Conservation (phyloP, 192 early-diverging fungal species). For the Cetraspora pellucida region DNA sequence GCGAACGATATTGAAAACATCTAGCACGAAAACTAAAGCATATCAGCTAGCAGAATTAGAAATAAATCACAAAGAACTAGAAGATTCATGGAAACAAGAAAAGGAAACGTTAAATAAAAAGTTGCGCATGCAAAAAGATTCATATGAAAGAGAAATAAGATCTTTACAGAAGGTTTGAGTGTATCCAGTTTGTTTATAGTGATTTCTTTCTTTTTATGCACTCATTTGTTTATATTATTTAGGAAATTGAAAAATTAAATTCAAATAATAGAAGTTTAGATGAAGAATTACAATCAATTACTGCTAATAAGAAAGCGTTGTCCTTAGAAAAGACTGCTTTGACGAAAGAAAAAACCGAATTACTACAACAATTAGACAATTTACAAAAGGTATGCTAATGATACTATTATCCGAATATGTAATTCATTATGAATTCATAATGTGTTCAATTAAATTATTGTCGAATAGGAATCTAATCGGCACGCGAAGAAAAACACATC, state of each 20-base stretch:
- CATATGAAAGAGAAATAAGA: conserved; percentile 24
- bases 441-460: not conserved
- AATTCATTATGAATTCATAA: not conserved
- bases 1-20: no score
- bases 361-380: conserved; percentile 27
- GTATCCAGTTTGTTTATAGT: not conserved
- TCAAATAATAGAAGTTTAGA: conserved; percentile 20
- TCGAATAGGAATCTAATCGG: conserved; percentile 11
- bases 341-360: conserved; percentile 22
- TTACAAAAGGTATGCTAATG: conserved; percentile 22
- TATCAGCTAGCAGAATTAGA: no score
- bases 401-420: not conserved
- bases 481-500: conserved; percentile 18
- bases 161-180: not conserved
- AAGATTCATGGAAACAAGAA: no score
- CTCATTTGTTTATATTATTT: not conserved
- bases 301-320: conserved; percentile 3
- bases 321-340: conserved; percentile 22
- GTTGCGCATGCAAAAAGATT: not conserved
- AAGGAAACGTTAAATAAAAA: not conserved
- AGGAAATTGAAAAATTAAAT: conserved; percentile 32
- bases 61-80: no score
- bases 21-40: no score
- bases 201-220: not conserved
- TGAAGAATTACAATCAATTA: conserved; percentile 2